Evolutionary conservation across 108 stramenopile species (phyloP), one percentile per base, ranked within the genome.

Genomic region (Fragilariopsis cylindrus): DNA sequence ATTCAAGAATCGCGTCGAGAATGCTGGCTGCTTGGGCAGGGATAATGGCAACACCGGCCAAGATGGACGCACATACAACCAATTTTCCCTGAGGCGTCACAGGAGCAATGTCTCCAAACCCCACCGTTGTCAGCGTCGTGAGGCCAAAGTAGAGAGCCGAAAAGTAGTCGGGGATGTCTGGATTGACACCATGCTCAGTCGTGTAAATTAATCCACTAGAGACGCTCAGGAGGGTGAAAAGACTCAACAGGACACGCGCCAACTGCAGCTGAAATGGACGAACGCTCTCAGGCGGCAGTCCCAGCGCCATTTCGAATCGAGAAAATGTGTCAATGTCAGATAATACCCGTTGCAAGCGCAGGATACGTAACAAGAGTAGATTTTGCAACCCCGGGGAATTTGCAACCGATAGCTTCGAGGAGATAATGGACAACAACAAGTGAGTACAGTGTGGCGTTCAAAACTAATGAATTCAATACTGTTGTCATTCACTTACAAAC

Each of bases 51-150:
- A 92, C 85, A 15, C 94, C 94, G 5, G 82, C 88, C 55, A 95
- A 57, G 56, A 92, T 95, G 8, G 81, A 79, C 3, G 73, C 81
- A 48, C 79, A 79, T 0, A 95, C 94, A 11, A 92, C 87, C 45
- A 90, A 57, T 57, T 86, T 79, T 7, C 94, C 94, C 40, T 76
- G 60, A 48, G 67, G 69, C 3, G 94, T 95, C 8, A 91, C 77
- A 8, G 94, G 94, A 16, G 84, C 80, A 60, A 95, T 95, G 57
- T 95, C 94, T 3, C 92, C 88, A 60, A 92, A 92, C 4, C 89
- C 91, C 2, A 90, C 87, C 0, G 91, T 90, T 13, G 69, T 70
- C 11, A 69, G 41, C 7, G 75, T 92, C 4, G 90, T 92, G 43
- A 95, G 65, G 8, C 90, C 90, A 75, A 95, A 95, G 78, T 95